These are phyloP conservation scores for Solanum acaule DNA, from an alignment of 257 asterid species.

Conservation along the genomic window DNA sequence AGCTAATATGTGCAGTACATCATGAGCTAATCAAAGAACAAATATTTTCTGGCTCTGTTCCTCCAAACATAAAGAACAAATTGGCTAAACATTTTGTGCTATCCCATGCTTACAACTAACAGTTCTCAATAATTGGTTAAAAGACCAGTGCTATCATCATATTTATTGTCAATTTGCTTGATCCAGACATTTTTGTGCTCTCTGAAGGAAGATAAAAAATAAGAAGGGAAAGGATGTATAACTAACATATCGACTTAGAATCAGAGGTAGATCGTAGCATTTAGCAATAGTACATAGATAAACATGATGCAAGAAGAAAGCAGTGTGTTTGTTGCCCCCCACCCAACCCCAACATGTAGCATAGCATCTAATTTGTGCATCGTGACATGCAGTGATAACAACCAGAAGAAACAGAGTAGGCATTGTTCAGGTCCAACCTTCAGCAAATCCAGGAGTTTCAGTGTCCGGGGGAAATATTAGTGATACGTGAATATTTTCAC, in stretches of 20 bases:
- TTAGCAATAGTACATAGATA: neutral
- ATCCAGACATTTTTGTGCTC: neutral
- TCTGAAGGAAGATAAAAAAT: neutral
- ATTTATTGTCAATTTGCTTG: neutral
- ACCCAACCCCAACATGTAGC: neutral
- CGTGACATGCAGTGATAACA: neutral
- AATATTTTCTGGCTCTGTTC: neutral
- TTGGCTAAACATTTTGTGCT: neutral
- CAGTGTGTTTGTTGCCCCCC: neutral
- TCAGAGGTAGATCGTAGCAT: neutral
- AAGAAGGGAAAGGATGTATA: neutral
- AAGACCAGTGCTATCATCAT: neutral
- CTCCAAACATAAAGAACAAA: neutral
- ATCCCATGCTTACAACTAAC: neutral
- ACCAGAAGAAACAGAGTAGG: neutral
- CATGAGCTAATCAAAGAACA: neutral
- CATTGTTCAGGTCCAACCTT: constrained; percentile 36
- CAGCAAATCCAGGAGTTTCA: constrained; percentile 86
- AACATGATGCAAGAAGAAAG: neutral
- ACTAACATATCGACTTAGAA: neutral
- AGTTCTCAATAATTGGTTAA: neutral
- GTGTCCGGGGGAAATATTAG: constrained; percentile 96
- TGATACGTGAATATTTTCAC: constrained; percentile 78
- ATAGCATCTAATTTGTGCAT: neutral
- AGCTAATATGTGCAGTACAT: neutral